These are phyloP conservation scores for Saccharomycopsis phalli DNA, from an alignment of 1,139 yeast genomes.

Conservation along the genomic window DNA sequence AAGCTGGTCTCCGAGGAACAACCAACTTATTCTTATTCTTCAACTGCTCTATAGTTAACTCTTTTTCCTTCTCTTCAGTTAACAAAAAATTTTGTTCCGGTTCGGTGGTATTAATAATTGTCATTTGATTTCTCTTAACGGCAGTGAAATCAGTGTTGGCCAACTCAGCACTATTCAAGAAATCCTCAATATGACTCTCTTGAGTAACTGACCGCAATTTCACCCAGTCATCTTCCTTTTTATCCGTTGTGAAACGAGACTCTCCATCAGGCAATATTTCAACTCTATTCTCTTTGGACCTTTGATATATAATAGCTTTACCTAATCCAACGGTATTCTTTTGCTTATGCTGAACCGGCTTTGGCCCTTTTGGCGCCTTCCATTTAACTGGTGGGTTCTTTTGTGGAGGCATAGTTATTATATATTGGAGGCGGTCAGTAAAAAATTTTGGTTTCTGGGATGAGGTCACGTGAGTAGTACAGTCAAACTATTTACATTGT, in stretches of 20 bases:
- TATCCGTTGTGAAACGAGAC: constrained; percentile 70
- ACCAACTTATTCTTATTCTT: constrained; percentile 71
- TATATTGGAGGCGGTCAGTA: neutral
- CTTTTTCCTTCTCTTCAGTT: constrained; percentile 57
- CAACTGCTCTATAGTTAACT: constrained; percentile 56
- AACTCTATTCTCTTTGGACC: constrained; percentile 59
- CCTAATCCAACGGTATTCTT: constrained; percentile 83
- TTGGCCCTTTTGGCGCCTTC: constrained; percentile 84
- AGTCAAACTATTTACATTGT: neutral
- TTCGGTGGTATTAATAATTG: constrained; percentile 69
- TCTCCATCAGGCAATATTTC: constrained; percentile 78
- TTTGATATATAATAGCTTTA: constrained; percentile 68
- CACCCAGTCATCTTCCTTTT: constrained; percentile 78
- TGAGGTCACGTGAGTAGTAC: constrained; percentile 9
- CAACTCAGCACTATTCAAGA: constrained; percentile 85
- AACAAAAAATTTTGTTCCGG: constrained; percentile 48
- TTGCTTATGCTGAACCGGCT: constrained; percentile 76
- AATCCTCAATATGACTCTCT: constrained; percentile 89
- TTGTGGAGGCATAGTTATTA: constrained; percentile 32
- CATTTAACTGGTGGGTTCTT: constrained; percentile 41
- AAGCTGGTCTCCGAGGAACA: constrained; percentile 90
- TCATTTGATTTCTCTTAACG: constrained; percentile 74
- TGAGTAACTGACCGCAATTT: constrained; percentile 90
- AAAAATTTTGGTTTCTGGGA: neutral
- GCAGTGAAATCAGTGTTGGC: constrained; percentile 97